Percentiles rank a stretch among this genome's conserved stretches.
Conservation (phyloP, 2,329 filamentous ascomycete species). For the Fusarium chlamydosporum region DNA sequence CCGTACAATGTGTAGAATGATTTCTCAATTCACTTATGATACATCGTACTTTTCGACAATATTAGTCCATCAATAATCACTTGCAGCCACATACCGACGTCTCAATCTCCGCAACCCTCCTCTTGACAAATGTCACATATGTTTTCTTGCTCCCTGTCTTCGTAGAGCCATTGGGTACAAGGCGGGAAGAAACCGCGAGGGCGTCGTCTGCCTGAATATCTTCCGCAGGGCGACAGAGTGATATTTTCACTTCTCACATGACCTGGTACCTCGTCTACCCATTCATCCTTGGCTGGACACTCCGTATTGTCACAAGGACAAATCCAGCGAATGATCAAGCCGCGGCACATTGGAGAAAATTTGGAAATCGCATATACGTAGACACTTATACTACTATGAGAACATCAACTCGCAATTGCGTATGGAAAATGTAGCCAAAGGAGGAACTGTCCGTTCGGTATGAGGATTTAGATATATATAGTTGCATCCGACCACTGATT, state of each 20-base stretch:
- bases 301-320: background rate
- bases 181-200: background rate
- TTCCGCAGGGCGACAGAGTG: background rate
- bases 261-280: background rate
- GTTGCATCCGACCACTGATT: background rate
- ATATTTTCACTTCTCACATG: background rate
- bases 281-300: background rate
- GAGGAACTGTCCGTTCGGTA: background rate
- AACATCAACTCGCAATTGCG: background rate
- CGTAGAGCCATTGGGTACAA: background rate
- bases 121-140: slow-evolving; percentile 5
- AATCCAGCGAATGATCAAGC: background rate
- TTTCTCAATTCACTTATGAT: background rate
- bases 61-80: too few relatives aligned
- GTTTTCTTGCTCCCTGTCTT: background rate
- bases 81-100: background rate
- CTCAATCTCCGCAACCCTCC: background rate
- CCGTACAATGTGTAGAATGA: background rate
- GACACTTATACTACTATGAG: background rate
- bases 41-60: too few relatives aligned
- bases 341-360: background rate
- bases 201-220: background rate
- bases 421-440: background rate
- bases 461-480: background rate
- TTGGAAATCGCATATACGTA: background rate